Conservation (phyloP, 148 eudicot species). For the Silene uniflora region DNA sequence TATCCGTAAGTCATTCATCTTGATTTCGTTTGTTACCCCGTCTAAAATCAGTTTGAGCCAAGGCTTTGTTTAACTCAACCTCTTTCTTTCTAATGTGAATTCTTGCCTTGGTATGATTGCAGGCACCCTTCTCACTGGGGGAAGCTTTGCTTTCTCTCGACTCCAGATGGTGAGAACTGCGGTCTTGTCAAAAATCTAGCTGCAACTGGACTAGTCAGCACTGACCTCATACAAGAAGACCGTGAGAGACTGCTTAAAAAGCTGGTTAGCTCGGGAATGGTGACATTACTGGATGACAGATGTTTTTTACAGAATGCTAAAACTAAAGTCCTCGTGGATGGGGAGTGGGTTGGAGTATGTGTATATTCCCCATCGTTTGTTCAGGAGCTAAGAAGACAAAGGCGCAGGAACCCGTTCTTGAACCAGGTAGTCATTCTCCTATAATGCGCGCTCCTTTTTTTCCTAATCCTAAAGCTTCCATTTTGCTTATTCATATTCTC, state of each 20-base stretch:
- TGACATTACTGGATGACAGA: conserved; percentile 50
- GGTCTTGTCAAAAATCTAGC: conserved; percentile 95
- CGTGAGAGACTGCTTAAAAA: conserved; percentile 30
- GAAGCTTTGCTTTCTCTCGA: conserved; percentile 72
- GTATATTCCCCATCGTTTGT: conserved; percentile 57
- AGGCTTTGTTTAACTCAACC: too few relatives aligned
- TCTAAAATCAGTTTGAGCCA: too few relatives aligned
- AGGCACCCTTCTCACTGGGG: conserved; percentile 99
- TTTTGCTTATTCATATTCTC: too few relatives aligned
- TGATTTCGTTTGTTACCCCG: conserved; percentile 9
- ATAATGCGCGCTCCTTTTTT: too few relatives aligned
- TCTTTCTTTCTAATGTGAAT: too few relatives aligned
- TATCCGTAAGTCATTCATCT: too few relatives aligned
- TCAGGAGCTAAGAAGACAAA: conserved; percentile 46
- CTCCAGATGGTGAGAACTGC: conserved; percentile 94
- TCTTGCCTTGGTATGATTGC: too few relatives aligned
- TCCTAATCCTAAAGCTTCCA: too few relatives aligned
- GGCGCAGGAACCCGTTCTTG: conserved; percentile 51
- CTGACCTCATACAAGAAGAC: conserved; percentile 31
- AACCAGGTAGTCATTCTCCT: conserved; percentile 52
- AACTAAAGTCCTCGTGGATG: conserved; percentile 65
- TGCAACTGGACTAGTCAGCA: conserved; percentile 71
- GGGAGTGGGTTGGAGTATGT: conserved; percentile 79
- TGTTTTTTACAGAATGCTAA: conserved; percentile 44
- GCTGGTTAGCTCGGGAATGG: conserved; percentile 62